Evolutionary conservation across 2,329 filamentous ascomycete species (phyloP).

Genomic region (Aspergillus sp.): DNA sequence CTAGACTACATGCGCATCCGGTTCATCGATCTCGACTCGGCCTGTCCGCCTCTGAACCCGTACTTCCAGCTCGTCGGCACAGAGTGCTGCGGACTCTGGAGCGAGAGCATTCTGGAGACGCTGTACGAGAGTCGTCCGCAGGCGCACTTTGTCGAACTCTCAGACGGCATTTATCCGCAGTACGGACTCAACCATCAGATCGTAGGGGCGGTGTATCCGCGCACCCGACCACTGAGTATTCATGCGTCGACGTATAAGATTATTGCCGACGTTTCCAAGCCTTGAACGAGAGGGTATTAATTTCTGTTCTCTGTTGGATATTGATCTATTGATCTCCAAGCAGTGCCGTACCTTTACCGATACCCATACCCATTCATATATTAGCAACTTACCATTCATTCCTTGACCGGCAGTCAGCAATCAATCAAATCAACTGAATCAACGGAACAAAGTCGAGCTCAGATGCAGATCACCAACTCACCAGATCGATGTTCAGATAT

Average conservation of each 20-base stretch:
- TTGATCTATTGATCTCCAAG: no score
- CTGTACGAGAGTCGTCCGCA: slow-evolving; percentile 60
- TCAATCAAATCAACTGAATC: no score
- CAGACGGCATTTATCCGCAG: slow-evolving; percentile 59
- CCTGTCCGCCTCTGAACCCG: slow-evolving; percentile 68
- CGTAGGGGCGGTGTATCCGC: slow-evolving; percentile 38
- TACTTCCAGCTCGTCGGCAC: slow-evolving; percentile 66
- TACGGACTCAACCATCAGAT: slow-evolving; percentile 32
- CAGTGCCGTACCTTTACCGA: no score
- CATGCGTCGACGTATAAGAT: slow-evolving; percentile 41
- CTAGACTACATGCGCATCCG: slow-evolving; percentile 68
- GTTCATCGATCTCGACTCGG: slow-evolving; percentile 73
- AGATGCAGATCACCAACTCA: no score
- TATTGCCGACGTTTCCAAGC: slow-evolving; percentile 40
- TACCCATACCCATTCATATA: no score
- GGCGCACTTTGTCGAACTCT: slow-evolving; percentile 60
- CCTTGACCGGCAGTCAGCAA: no score
- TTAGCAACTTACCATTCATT: no score
- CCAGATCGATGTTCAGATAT: no score
- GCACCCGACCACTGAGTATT: slow-evolving; percentile 39
- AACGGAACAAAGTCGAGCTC: no score
- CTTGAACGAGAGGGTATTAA: slow-evolving; percentile 1
- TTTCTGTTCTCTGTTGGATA: no score
- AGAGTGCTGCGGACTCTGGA: slow-evolving; percentile 70
- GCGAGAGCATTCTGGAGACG: slow-evolving; percentile 62